These are phyloP conservation scores for Prunus mume DNA, from an alignment of 306 rosid species.

Conservation along the genomic window DNA sequence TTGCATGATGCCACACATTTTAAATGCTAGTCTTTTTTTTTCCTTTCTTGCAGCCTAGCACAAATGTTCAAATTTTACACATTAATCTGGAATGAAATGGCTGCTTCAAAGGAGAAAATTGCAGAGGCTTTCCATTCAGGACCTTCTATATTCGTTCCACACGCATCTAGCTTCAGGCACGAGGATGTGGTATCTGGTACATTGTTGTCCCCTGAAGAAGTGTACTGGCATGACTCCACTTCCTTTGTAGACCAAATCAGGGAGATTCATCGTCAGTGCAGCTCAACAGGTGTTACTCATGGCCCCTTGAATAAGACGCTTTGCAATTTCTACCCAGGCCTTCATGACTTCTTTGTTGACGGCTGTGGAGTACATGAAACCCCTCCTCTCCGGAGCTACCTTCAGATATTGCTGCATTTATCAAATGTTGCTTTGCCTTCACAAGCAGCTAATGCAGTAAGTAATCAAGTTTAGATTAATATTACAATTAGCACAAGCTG, in stretches of 20 bases:
- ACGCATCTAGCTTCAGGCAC: constrained; percentile 41
- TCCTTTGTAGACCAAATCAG: constrained; percentile 53
- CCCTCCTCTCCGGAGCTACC: constrained; percentile 73
- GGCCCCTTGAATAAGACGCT: constrained; percentile 52
- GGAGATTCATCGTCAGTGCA: constrained; percentile 36
- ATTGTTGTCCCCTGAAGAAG: constrained; percentile 59
- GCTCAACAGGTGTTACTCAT: constrained; percentile 25
- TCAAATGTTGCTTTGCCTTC: constrained; percentile 69
- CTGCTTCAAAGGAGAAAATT: constrained; percentile 53
- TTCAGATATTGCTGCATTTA: constrained; percentile 74
- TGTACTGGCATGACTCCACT: constrained; percentile 75
- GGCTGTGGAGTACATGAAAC: constrained; percentile 60
- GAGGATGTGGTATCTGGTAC: constrained; percentile 62
- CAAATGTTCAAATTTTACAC: constrained; percentile 82
- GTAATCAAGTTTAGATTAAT: constrained; percentile 23
- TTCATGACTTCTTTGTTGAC: constrained; percentile 71
- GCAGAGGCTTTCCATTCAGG: constrained; percentile 56
- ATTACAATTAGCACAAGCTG: constrained; percentile 14
- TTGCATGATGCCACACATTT: constrained; percentile 11
- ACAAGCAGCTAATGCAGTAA: constrained; percentile 67
- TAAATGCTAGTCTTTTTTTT: background rate
- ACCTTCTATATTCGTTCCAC: constrained; percentile 73
- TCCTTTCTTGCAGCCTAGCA: constrained; percentile 41
- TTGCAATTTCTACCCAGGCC: constrained; percentile 62
- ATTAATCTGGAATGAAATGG: constrained; percentile 77